Evolutionary conservation across 2,329 filamentous ascomycete genomes (phyloP), one percentile per base, ranked within the genome.

Genomic region (Trichoderma cornu-damae): DNA sequence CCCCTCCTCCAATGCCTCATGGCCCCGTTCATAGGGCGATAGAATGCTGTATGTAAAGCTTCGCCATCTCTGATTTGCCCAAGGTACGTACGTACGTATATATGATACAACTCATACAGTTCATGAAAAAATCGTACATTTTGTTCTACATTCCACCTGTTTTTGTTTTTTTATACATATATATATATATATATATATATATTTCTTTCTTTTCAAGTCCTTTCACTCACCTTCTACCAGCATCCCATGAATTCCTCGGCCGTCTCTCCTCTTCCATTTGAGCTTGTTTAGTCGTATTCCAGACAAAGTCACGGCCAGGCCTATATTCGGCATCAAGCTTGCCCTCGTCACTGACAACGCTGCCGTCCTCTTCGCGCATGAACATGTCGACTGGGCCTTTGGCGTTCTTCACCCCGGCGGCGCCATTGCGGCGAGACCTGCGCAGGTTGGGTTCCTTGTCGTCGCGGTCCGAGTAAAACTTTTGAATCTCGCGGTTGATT

Each of bases 401-500:
- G 4, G 6, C 40, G 6, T 16, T n/a, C 3, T 47, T 34, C 4
- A 6, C 32, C 9, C 26, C n/a, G 9, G 14, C 11, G 18, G 46
- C 28, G 28, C 16, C 40, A 7, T 24, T 14, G 18, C 22, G 16
- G 6, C n/a, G n/a, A 38, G 58, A 55, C 37, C 58, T 61, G 40
- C 63, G 65, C 38, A 71, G 52, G 5, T 69, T 70, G 14, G 71
- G 71, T 60, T 73, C 71, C 20, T 61, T 42, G 38, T 68, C 60
- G 24, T 72, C 69, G 11, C 72, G 70, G 20, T 68, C 63, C 11
- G 65, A 60, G 62, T 68, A 74, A 57, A 74, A 74, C 37, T 61
- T 58, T 28, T 69, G 66, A 42, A 74, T 72, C 57, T 72, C 67
- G 38, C 70, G 68, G 62, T 73, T 75, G 57, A 75, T 70, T 46